Percentiles rank a stretch among this genome's conserved stretches.
These are phyloP conservation scores for Sequoia sempervirens DNA, from an alignment of 75 land plant genomes.

Conservation along the genomic window DNA sequence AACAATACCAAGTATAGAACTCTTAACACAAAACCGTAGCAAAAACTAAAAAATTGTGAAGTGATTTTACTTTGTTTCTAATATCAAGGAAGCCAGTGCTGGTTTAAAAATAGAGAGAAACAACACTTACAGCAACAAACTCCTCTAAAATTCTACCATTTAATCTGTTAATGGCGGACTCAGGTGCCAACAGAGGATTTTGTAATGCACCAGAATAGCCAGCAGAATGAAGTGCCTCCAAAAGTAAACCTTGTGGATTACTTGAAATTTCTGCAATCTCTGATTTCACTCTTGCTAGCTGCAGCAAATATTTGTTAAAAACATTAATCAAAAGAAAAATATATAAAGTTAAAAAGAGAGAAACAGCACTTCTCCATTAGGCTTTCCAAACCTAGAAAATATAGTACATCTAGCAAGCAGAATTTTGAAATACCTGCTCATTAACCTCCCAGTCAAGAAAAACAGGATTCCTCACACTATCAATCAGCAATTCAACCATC, in stretches of 20 bases:
- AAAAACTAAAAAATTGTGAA: background rate
- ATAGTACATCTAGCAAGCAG: background rate
- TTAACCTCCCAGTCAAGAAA: conserved; percentile 57
- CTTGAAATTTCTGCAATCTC: conserved; percentile 62
- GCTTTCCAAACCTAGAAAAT: background rate
- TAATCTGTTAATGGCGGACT: conserved; percentile 62
- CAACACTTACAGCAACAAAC: conserved; percentile 66
- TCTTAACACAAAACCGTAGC: background rate
- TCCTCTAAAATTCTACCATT: conserved; percentile 54
- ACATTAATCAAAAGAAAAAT: background rate
- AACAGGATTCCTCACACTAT: conserved; percentile 52
- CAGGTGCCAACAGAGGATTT: conserved; percentile 77
- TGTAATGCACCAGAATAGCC: conserved; percentile 77
- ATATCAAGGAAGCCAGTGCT: background rate
- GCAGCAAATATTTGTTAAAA: conserved; percentile 9
- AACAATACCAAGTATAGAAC: background rate
- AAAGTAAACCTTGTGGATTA: conserved; percentile 70
- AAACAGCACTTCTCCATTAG: background rate
- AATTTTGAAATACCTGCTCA: conserved; percentile 43
- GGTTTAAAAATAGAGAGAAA: background rate
- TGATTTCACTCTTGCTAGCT: conserved; percentile 71
- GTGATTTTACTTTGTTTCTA: background rate
- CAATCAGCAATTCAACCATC: conserved; percentile 55
- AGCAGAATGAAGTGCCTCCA: conserved; percentile 89
- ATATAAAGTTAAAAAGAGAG: background rate